Evolutionary conservation across 345 rosid species (phyloP).

Genomic region (Murraya paniculata): DNA sequence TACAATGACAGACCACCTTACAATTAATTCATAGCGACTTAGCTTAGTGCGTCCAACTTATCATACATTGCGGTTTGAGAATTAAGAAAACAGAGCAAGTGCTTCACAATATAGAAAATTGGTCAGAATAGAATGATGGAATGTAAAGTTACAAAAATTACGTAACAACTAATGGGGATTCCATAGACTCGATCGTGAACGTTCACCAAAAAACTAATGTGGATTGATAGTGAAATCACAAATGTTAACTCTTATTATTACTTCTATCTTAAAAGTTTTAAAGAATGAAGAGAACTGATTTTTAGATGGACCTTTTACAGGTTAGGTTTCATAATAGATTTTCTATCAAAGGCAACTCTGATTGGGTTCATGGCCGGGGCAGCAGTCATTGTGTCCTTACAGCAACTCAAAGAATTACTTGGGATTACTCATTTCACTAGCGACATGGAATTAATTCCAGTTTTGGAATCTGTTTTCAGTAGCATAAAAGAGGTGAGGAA

Average conservation of each 20-base stretch:
- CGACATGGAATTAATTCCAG: constrained; percentile 39
- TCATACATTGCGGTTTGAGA: not conserved
- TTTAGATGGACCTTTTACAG: constrained; percentile 11
- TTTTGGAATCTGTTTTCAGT: constrained; percentile 28
- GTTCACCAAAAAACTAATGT: not conserved
- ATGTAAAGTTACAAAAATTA: no score
- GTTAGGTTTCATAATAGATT: constrained; percentile 49
- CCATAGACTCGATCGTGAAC: not conserved
- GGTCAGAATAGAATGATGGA: not conserved
- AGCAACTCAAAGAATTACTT: constrained; percentile 47
- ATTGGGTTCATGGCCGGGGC: constrained; percentile 49
- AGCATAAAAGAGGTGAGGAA: constrained; percentile 29
- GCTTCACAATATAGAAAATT: not conserved
- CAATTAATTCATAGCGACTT: not conserved
- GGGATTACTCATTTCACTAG: constrained; percentile 41
- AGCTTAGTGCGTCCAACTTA: not conserved
- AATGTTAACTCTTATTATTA: not conserved
- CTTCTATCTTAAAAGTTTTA: not conserved
- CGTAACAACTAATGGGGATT: not conserved
- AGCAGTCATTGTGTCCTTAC: constrained; percentile 38
- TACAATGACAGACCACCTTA: not conserved
- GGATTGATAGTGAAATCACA: not conserved
- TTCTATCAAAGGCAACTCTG: constrained; percentile 47
- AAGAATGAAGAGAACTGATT: not conserved
- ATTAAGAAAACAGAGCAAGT: not conserved